A percentile compares a stretch with the other conserved stretches of the same genome.
These are phyloP conservation scores for Corymbia calophylla DNA, from an alignment of 441 rosid species.

Conservation along the genomic window DNA sequence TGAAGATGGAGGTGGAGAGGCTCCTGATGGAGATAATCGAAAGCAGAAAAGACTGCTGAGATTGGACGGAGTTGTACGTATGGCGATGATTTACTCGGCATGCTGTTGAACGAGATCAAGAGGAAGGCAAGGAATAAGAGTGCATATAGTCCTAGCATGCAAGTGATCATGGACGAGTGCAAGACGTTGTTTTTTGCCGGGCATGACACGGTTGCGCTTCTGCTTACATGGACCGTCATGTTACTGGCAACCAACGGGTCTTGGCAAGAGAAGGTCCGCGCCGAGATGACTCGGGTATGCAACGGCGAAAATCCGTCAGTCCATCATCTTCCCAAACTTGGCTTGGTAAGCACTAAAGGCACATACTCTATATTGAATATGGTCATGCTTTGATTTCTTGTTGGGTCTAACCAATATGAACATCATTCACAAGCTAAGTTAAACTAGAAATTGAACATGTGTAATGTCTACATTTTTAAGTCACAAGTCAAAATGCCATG, in stretches of 20 bases:
- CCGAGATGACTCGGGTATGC: conserved; percentile 32
- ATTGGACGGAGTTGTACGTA: conserved; percentile 11
- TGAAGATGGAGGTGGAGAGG: background rate
- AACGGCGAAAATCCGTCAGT: conserved; percentile 23
- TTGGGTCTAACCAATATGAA: background rate
- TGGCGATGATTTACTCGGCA: conserved; percentile 39
- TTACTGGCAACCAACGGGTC: conserved; percentile 40
- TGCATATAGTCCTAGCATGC: conserved; percentile 20
- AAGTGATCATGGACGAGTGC: conserved; percentile 57
- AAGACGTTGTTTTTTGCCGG: conserved; percentile 54
- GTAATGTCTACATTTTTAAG: background rate
- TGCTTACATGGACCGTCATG: conserved; percentile 46
- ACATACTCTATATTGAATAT: background rate
- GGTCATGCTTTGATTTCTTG: background rate
- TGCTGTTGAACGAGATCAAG: conserved; percentile 24
- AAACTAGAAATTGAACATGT: background rate
- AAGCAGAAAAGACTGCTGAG: background rate
- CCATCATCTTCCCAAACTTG: conserved; percentile 30
- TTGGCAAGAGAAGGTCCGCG: conserved; percentile 52
- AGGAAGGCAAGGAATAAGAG: background rate
- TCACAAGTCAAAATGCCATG: background rate
- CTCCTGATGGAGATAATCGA: background rate
- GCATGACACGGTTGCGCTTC: conserved; percentile 37
- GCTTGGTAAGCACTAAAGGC: conserved; percentile 19
- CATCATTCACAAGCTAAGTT: background rate